Evolutionary conservation across 1,284 basidiomycete genomes (phyloP).

Genomic region (Spongiforma sp.): DNA sequence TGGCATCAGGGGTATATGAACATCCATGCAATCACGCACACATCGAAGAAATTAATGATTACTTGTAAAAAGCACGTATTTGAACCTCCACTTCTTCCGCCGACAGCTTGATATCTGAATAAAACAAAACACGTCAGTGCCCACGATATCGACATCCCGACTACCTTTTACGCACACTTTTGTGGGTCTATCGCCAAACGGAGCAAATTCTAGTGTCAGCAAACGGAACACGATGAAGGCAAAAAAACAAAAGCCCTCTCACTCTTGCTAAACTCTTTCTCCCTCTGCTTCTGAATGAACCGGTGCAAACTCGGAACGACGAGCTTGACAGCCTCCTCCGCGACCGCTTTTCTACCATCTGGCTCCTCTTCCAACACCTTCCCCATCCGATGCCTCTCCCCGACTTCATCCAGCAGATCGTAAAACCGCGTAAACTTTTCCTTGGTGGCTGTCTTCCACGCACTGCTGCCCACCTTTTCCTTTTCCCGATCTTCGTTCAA

Average conservation of each 20-base stretch:
- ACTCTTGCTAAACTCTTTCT: slow-evolving; percentile 87
- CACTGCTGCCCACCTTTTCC: slow-evolving; percentile 52
- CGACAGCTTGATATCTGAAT: slow-evolving; percentile 76
- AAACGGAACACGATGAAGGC: too few relatives aligned
- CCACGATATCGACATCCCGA: background rate
- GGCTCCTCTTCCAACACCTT: slow-evolving; percentile 74
- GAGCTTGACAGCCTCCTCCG: slow-evolving; percentile 75
- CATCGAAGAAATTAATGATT: too few relatives aligned
- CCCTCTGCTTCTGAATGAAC: slow-evolving; percentile 74
- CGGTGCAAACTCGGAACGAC: slow-evolving; percentile 74
- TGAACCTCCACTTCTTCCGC: slow-evolving; percentile 75
- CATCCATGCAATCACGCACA: background rate
- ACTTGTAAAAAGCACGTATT: slow-evolving; percentile 64
- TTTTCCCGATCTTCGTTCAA: slow-evolving; percentile 69
- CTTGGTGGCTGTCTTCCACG: slow-evolving; percentile 64
- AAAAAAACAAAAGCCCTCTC: slow-evolving; percentile 1
- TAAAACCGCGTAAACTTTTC: slow-evolving; percentile 83
- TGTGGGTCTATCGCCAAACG: slow-evolving; percentile 61
- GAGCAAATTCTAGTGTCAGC: too few relatives aligned
- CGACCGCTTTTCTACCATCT: slow-evolving; percentile 58
- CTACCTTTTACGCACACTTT: slow-evolving; percentile 63
- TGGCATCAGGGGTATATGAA: too few relatives aligned
- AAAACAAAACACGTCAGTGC: slow-evolving; percentile 12
- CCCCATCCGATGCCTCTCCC: slow-evolving; percentile 71
- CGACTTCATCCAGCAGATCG: slow-evolving; percentile 75